Conservation (phyloP, 257 asterid genomes). For the Solanum medicagineum region DNA sequence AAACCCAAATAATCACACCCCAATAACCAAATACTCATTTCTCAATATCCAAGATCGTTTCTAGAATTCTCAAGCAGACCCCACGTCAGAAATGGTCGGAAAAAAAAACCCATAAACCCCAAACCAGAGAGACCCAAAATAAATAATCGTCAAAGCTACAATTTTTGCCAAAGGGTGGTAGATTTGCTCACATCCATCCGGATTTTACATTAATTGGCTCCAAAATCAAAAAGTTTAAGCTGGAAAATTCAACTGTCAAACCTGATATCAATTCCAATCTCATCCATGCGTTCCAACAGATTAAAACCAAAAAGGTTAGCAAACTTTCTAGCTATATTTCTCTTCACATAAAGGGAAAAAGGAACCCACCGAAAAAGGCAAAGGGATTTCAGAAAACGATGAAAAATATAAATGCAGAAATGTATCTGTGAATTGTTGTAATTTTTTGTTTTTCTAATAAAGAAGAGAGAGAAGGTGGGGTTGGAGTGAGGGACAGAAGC, state of each 20-base stretch:
- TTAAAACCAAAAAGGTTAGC: neutral
- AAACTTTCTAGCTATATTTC: neutral
- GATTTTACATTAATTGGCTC: neutral
- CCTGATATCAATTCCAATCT: conserved; percentile 34
- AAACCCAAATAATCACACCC: neutral
- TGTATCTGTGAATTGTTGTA: neutral
- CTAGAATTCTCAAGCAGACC: neutral
- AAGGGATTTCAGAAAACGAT: neutral
- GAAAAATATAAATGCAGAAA: neutral
- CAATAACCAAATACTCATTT: neutral
- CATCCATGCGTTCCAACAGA: conserved; percentile 10
- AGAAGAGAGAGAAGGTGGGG: neutral
- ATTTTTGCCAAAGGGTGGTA: neutral
- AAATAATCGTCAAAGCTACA: neutral
- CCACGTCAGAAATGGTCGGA: neutral
- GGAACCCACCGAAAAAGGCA: neutral
- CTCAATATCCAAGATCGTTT: neutral
- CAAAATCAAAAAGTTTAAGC: neutral
- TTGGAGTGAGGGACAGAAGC: neutral
- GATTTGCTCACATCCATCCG: neutral
- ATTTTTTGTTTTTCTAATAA: neutral
- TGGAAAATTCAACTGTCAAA: neutral
- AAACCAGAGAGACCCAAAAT: neutral
- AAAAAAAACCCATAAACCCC: neutral
- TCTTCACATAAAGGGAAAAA: neutral